These are phyloP conservation scores for Globisporangium polare DNA, from an alignment of 352 stramenopile genomes.

Conservation along the genomic window DNA sequence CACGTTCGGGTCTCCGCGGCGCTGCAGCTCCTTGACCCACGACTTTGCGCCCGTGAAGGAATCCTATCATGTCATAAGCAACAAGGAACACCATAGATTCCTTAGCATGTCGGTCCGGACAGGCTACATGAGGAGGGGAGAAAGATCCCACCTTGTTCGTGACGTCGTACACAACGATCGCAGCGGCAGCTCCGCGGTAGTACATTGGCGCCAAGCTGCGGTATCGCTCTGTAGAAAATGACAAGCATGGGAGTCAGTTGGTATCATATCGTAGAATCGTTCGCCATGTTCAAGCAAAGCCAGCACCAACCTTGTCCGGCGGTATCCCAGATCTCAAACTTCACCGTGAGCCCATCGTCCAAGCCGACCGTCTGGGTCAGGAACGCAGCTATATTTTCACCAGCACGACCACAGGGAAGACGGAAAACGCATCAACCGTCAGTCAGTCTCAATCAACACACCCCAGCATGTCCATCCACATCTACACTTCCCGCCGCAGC, in stretches of 20 bases:
- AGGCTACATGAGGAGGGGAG: background rate
- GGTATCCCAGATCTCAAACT: slow-evolving; percentile 99
- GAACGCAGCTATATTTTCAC: slow-evolving; percentile 86
- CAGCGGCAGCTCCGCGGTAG: slow-evolving; percentile 93
- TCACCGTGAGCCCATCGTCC: slow-evolving; percentile 97
- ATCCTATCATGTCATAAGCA: slow-evolving; percentile 52
- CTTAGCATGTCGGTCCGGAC: background rate
- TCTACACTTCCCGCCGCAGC: background rate
- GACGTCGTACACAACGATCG: slow-evolving; percentile 97
- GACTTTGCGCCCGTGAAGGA: slow-evolving; percentile 98
- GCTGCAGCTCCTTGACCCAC: slow-evolving; percentile 99
- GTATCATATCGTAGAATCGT: background rate
- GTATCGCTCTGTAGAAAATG: slow-evolving; percentile 87
- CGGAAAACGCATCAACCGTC: background rate
- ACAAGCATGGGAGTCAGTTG: slow-evolving; percentile 3
- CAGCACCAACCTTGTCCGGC: slow-evolving; percentile 86
- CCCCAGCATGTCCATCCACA: background rate
- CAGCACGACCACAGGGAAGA: background rate
- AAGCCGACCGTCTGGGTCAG: slow-evolving; percentile 98
- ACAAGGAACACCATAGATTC: background rate
- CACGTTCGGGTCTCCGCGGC: slow-evolving; percentile 96
- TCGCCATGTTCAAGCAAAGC: background rate
- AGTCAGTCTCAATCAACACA: slow-evolving; percentile 1
- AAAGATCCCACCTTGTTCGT: slow-evolving; percentile 88
- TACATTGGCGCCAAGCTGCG: slow-evolving; percentile 98